A percentile compares a stretch with the other conserved stretches of the same genome.
Evolutionary conservation across 2,329 filamentous ascomycete genomes (phyloP).

Genomic region (Metarhizium anisopliae): DNA sequence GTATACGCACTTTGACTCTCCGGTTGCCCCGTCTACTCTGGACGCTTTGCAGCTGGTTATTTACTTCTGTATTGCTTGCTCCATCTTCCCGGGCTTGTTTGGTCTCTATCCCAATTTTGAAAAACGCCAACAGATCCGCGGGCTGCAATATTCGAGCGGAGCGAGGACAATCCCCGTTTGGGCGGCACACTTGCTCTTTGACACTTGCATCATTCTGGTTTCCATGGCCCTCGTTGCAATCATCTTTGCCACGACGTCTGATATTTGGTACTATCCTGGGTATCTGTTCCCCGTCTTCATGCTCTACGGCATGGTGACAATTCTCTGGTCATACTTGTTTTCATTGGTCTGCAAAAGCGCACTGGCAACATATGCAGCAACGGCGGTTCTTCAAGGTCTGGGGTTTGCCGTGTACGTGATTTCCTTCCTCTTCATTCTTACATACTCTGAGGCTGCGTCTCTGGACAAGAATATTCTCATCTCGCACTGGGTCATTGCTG

Average conservation of each 20-base stretch:
- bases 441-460: slow-evolving; percentile 58
- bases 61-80: slow-evolving; percentile 73
- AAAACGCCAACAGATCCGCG: slow-evolving; percentile 67
- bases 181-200: slow-evolving; percentile 74
- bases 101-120: slow-evolving; percentile 83
- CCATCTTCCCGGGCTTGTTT: slow-evolving; percentile 77
- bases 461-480: slow-evolving; percentile 60
- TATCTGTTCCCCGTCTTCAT: slow-evolving; percentile 77
- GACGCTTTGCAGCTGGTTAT: slow-evolving; percentile 69
- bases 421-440: slow-evolving; percentile 59
- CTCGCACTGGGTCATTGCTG: slow-evolving; percentile 68
- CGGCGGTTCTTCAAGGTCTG: slow-evolving; percentile 64
- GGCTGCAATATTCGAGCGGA: slow-evolving; percentile 85
- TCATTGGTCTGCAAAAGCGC: slow-evolving; percentile 74
- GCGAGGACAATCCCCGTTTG: slow-evolving; percentile 75
- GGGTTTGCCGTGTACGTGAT: slow-evolving; percentile 15
- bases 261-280: slow-evolving; percentile 67
- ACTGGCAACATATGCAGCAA: slow-evolving; percentile 74
- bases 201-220: slow-evolving; percentile 63
- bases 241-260: slow-evolving; percentile 57
- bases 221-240: slow-evolving; percentile 57
- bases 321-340: slow-evolving; percentile 68
- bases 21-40: slow-evolving; percentile 55
- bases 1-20: slow-evolving; percentile 63
- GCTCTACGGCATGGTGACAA: slow-evolving; percentile 72